Evolutionary conservation across 108 stramenopile species (phyloP), one percentile per base, ranked within the genome.

Genomic region (Conticribra guillardii): DNA sequence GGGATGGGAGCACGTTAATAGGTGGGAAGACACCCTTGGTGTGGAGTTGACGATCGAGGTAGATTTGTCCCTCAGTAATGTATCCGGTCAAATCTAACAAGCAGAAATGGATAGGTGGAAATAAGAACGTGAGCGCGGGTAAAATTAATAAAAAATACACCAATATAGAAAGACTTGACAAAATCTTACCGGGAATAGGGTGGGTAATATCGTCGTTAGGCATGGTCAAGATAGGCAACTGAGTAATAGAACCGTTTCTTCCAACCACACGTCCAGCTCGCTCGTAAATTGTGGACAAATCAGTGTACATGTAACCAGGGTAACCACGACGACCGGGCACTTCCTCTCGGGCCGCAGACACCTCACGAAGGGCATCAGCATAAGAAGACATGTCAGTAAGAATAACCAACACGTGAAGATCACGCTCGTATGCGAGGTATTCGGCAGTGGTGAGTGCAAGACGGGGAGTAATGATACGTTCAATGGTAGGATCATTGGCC

Each of bases 161-260:
- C 11, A 57, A 0, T 3, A 3, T 5, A 33, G 2, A 3, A 53
- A 24, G 64, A 86, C 33, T 5, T 52, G 5, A 0, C 29, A 2
- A 32, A n/a, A 2, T 32, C 69, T 69, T 22, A 69, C 69, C 99
- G 60, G 99, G 99, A 88, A 99, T 99, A 60, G 99, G 99, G 84
- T 99, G 99, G 49, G 99, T 99, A 90, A 99, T 99, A 88, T 99
- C 99, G 84, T 98, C 99, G 96, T 99, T 99, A 67, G 99, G 99
- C 99, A 99, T 99, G 63, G 99, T 99, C 78, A 99, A 85, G 82
- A 99, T 98, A 51, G 99, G 99, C 60, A 99, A 87, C 94, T 99
- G 99, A 29, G 99, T 99, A 74, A 99, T 99, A 48, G 96, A 97
- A 56, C 99, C 99, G 71, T 98, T 98, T 23, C 96, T 87, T 65